Evolutionary conservation across 345 rosid genomes (phyloP).

Genomic region (Camelina sativa): DNA sequence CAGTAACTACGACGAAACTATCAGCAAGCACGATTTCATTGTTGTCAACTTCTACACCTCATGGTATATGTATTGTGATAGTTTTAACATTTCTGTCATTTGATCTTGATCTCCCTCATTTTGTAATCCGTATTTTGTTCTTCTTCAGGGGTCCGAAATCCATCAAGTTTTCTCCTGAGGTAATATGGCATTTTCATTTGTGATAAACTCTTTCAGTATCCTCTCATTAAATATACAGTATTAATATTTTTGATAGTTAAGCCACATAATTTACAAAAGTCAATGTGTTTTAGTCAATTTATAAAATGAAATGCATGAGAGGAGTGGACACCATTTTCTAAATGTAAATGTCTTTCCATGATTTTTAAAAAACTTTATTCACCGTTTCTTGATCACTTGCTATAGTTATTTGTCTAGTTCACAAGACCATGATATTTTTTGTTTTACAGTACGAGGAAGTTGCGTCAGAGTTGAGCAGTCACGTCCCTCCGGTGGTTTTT

Average conservation of each 20-base stretch:
- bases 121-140: conserved; percentile 5
- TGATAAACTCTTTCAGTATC: no score
- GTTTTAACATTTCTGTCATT: not conserved
- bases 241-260: no score
- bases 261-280: no score
- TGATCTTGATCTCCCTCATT: not conserved
- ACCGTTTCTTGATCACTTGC: no score
- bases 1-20: conserved; percentile 69
- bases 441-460: conserved; percentile 79
- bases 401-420: not conserved
- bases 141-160: conserved; percentile 87
- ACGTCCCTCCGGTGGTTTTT: conserved; percentile 65
- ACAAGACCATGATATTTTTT: not conserved
- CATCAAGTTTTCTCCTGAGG: conserved; percentile 92
- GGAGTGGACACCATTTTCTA: no score
- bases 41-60: conserved; percentile 91
- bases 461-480: conserved; percentile 71
- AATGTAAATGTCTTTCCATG: no score
- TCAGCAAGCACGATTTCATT: conserved; percentile 69
- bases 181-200: conserved; percentile 25
- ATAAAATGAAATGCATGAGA: no score
- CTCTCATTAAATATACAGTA: no score
- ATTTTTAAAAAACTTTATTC: no score
- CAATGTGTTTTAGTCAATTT: no score
- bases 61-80: conserved; percentile 43